Conservation (phyloP, 345 rosid genomes). For the rapeseed (Brassica napus) region DNA sequence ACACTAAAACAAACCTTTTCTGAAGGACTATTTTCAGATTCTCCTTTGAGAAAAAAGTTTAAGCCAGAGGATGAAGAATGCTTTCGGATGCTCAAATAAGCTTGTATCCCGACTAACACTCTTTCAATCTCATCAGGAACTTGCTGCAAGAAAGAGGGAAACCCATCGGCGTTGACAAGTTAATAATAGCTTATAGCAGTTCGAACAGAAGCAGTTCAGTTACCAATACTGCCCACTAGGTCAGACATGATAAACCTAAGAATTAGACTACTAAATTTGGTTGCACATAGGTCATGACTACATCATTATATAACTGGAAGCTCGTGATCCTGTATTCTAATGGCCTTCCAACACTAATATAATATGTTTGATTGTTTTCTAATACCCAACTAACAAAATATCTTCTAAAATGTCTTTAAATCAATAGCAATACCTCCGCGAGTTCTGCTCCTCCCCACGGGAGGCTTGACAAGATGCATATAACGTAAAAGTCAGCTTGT, state of each 20-base stretch:
- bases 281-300: constrained; percentile 1
- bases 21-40: constrained; percentile 43
- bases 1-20: constrained; percentile 59
- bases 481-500: constrained; percentile 85
- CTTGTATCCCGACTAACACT: constrained; percentile 85
- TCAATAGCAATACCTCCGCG: constrained; percentile 60
- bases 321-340: constrained; percentile 9
- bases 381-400: background rate
- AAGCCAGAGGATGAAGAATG: constrained; percentile 65
- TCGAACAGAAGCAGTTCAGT: constrained; percentile 5
- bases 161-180: background rate
- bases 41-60: constrained; percentile 68
- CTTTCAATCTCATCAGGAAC: constrained; percentile 96
- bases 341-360: background rate
- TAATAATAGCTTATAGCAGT: background rate
- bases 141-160: constrained; percentile 59
- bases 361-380: background rate
- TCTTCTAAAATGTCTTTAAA: constrained; percentile 3
- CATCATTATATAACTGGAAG: background rate
- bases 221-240: constrained; percentile 10
- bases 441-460: constrained; percentile 99
- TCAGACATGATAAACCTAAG: constrained; percentile 15
- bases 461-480: constrained; percentile 87
- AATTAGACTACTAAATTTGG: constrained; percentile 2
- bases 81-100: constrained; percentile 90